phyloP scores from a whole-genome alignment of 2,329 filamentous ascomycete species.

The Albifimbria verrucaria region DNA sequence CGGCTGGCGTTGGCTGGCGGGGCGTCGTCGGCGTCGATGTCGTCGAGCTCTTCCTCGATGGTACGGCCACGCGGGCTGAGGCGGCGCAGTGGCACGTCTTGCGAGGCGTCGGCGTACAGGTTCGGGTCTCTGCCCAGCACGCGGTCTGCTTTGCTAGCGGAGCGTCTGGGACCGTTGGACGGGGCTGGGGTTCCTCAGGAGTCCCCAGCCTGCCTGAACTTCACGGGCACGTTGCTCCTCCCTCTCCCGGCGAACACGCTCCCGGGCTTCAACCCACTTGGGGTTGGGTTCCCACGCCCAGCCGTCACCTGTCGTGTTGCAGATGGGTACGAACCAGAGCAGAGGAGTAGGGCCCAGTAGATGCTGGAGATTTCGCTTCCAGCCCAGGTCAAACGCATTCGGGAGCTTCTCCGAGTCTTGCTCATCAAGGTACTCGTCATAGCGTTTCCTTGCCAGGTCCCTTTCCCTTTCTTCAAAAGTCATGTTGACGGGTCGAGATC shows the following conservation, averaged over 20 bases:
- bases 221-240: constrained; percentile 62
- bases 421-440: constrained; percentile 80
- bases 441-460: constrained; percentile 50
- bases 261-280: constrained; percentile 71
- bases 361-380: constrained; percentile 73
- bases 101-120: constrained; percentile 48
- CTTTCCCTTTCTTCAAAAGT: constrained; percentile 56
- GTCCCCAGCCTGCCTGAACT: constrained; percentile 61
- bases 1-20: constrained; percentile 33
- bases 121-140: constrained; percentile 56
- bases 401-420: constrained; percentile 84
- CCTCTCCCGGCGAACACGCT: constrained; percentile 56
- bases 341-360: constrained; percentile 72
- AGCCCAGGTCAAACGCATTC: constrained; percentile 89
- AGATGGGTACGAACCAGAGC: constrained; percentile 77
- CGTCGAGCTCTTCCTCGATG: constrained; percentile 38
- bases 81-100: constrained; percentile 42
- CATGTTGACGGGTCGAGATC: constrained; percentile 38
- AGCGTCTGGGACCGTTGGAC: constrained; percentile 27
- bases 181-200: constrained; percentile 18
- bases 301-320: constrained; percentile 85
- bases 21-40: constrained; percentile 34
- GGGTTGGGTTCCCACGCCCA: constrained; percentile 90
- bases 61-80: constrained; percentile 44
- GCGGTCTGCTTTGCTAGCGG: constrained; percentile 55